phyloP scores from a whole-genome alignment of 257 asterid genomes.

The Fraxinus cuspidata region DNA sequence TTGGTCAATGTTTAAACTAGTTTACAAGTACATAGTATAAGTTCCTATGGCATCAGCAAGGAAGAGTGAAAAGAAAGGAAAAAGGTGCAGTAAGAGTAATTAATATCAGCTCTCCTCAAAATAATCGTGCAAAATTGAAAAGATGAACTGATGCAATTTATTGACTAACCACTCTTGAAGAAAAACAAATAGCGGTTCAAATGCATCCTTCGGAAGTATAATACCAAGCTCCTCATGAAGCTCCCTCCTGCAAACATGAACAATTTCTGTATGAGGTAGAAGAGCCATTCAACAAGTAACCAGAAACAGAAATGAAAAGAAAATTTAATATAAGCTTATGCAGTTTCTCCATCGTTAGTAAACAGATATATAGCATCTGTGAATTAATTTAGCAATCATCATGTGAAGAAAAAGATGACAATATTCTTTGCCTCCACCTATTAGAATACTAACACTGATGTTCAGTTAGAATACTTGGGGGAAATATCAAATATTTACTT shows the following conservation, averaged over 20 bases:
- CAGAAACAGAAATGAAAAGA: not conserved
- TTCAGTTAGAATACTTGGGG: not conserved
- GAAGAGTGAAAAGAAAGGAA: not conserved
- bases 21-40: not conserved
- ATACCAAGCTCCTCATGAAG: slow-evolving; percentile 96
- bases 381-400: not conserved
- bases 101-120: not conserved
- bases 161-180: slow-evolving; percentile 78
- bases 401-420: slow-evolving; percentile 3
- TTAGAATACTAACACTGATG: not conserved
- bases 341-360: slow-evolving; percentile 7
- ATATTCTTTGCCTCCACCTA: not conserved
- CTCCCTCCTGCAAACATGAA: slow-evolving; percentile 73
- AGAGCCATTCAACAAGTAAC: slow-evolving; percentile 21
- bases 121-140: slow-evolving; percentile 10
- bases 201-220: slow-evolving; percentile 87
- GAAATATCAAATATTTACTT: slow-evolving; percentile 2
- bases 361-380: slow-evolving; percentile 3
- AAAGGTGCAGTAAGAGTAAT: not conserved
- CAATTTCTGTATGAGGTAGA: slow-evolving; percentile 14
- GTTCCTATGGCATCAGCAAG: not conserved
- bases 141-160: slow-evolving; percentile 29
- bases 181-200: slow-evolving; percentile 71
- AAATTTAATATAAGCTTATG: slow-evolving; percentile 10
- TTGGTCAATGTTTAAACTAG: not conserved